Percentiles rank a stretch among this genome's conserved stretches.
Evolutionary conservation across 2,329 filamentous ascomycete genomes (phyloP).

Genomic region (Talaromyces sp.): DNA sequence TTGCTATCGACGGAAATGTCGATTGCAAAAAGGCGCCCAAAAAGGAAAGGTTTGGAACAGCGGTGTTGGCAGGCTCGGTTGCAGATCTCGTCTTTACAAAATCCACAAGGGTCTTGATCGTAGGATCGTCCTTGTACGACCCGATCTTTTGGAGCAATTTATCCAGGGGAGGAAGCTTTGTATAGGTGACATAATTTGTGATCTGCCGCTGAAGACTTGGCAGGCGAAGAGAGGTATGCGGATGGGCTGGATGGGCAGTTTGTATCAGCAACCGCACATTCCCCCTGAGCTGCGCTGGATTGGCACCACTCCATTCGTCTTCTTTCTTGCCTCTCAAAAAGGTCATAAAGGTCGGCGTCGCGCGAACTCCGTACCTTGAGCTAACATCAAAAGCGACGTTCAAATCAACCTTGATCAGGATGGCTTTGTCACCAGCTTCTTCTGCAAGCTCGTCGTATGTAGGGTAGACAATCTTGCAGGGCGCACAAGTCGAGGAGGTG

Average conservation of each 20-base stretch:
- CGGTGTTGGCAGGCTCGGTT: conserved; percentile 59
- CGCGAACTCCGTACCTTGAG: conserved; percentile 62
- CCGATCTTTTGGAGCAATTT: conserved; percentile 81
- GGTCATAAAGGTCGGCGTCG: conserved; percentile 85
- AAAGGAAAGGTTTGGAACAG: conserved; percentile 64
- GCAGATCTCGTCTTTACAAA: conserved; percentile 65
- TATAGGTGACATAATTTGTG: conserved; percentile 66
- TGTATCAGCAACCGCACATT: conserved; percentile 71
- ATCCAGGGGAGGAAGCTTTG: conserved; percentile 73
- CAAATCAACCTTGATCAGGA: conserved; percentile 80
- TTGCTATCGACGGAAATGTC: conserved; percentile 53
- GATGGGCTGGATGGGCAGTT: conserved; percentile 71
- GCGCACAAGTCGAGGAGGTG: conserved; percentile 79
- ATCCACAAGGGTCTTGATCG: conserved; percentile 60
- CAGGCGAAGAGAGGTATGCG: conserved; percentile 66
- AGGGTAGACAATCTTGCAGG: conserved; percentile 80
- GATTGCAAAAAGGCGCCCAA: conserved; percentile 60
- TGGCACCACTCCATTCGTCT: conserved; percentile 76
- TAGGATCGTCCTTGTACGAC: conserved; percentile 51
- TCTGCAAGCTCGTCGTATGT: conserved; percentile 74
- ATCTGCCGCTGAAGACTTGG: conserved; percentile 64
- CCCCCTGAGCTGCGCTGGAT: conserved; percentile 61
- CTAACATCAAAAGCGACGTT: conserved; percentile 61
- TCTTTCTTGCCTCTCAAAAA: conserved; percentile 72
- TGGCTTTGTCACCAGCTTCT: conserved; percentile 63